Conservation (phyloP, 257 asterid genomes). For the Jacaranda mimosifolia region DNA sequence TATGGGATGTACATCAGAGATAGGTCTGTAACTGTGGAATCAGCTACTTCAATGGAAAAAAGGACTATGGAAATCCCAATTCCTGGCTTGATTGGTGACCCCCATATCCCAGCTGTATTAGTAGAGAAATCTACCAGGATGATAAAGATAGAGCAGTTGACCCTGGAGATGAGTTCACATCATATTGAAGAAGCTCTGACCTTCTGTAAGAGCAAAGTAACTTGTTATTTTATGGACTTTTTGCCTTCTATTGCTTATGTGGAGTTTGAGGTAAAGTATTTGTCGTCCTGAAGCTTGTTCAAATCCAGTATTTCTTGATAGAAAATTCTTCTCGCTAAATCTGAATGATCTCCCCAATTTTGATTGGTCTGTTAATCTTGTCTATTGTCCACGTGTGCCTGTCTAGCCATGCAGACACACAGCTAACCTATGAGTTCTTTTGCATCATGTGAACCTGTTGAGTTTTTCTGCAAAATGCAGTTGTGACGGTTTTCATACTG, state of each 20-base stretch:
- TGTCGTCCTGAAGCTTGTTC: constrained; percentile 5
- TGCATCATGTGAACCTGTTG: neutral
- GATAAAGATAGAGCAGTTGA: constrained; percentile 51
- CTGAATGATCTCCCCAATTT: neutral
- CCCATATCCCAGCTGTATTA: constrained; percentile 52
- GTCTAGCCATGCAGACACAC: neutral
- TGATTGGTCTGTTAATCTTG: neutral
- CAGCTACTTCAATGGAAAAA: constrained; percentile 42
- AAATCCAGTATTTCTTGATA: constrained; percentile 5
- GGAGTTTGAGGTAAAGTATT: constrained; percentile 64
- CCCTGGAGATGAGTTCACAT: constrained; percentile 43
- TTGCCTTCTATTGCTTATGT: constrained; percentile 59
- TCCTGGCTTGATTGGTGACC: constrained; percentile 58
- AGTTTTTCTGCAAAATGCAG: constrained; percentile 1
- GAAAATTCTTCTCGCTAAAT: constrained; percentile 19
- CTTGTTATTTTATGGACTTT: constrained; percentile 59
- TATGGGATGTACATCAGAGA: neutral
- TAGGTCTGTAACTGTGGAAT: constrained; percentile 43
- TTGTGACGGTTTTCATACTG: neutral
- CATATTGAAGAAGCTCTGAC: constrained; percentile 57
- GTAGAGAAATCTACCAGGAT: constrained; percentile 71
- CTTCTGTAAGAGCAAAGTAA: constrained; percentile 53
- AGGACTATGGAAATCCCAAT: constrained; percentile 32
- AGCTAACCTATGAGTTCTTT: constrained; percentile 3
- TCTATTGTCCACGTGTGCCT: neutral